A percentile compares a stretch with the other conserved stretches of the same genome.
Conservation (phyloP, 352 stramenopile genomes). For the Globisporangium paroecandrum region DNA sequence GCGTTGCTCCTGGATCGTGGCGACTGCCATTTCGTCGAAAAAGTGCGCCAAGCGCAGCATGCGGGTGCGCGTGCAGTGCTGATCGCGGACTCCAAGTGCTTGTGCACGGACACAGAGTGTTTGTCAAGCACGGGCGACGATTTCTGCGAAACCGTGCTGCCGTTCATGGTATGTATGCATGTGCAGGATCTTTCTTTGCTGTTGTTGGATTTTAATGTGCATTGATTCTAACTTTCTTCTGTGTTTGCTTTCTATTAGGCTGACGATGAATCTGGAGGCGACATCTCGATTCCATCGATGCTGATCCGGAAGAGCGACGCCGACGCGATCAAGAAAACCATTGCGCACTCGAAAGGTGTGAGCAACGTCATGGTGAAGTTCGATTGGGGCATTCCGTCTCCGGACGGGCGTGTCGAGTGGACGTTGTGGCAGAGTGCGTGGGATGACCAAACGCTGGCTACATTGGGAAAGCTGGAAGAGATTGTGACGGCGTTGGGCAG, state of each 20-base stretch:
- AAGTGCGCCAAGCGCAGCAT: constrained; percentile 92
- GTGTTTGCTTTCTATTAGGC: constrained; percentile 37
- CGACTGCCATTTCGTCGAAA: constrained; percentile 96
- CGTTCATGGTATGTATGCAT: constrained; percentile 53
- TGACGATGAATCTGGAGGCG: constrained; percentile 94
- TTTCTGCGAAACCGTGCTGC: constrained; percentile 87
- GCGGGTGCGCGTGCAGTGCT: constrained; percentile 92
- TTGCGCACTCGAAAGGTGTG: constrained; percentile 73
- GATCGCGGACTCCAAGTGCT: constrained; percentile 96
- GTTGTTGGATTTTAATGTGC: background rate
- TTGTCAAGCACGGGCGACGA: constrained; percentile 67
- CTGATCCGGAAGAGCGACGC: constrained; percentile 94
- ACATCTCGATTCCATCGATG: constrained; percentile 97
- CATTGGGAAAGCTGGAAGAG: constrained; percentile 79
- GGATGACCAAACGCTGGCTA: constrained; percentile 81
- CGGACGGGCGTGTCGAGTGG: constrained; percentile 96
- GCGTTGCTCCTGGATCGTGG: constrained; percentile 96
- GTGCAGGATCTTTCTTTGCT: background rate
- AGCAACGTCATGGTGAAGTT: constrained; percentile 95
- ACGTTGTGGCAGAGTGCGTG: constrained; percentile 95
- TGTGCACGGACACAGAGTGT: constrained; percentile 88
- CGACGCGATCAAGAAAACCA: constrained; percentile 90
- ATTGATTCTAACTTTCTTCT: constrained; percentile 5
- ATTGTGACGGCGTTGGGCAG: constrained; percentile 85
- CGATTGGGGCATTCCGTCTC: constrained; percentile 92